Evolutionary conservation across 108 stramenopile genomes (phyloP).

Genomic region (Fistulifera pelliculosa): DNA sequence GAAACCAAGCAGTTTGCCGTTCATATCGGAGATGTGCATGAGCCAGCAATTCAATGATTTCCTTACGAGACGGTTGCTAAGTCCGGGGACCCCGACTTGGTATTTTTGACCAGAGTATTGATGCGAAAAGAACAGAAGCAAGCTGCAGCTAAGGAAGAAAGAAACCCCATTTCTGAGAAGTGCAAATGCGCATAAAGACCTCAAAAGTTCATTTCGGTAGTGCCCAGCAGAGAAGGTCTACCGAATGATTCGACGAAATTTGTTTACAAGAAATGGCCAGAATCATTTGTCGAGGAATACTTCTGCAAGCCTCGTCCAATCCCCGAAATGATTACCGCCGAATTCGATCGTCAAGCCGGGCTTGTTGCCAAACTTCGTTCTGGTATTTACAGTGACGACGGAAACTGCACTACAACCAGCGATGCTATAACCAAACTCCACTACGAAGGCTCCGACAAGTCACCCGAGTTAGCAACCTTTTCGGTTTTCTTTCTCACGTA

Average conservation of each 20-base stretch:
- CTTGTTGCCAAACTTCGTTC: slow-evolving; percentile 42
- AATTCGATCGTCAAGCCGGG: slow-evolving; percentile 73
- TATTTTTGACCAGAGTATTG: slow-evolving; percentile 82
- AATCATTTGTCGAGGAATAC: slow-evolving; percentile 43
- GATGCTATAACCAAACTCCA: not conserved
- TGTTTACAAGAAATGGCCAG: slow-evolving; percentile 69
- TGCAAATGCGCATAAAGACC: slow-evolving; percentile 71
- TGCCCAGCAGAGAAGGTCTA: slow-evolving; percentile 36
- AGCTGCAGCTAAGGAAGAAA: slow-evolving; percentile 55
- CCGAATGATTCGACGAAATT: slow-evolving; percentile 18
- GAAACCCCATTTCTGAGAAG: slow-evolving; percentile 69
- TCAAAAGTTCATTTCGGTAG: slow-evolving; percentile 57
- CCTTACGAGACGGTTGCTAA: slow-evolving; percentile 74
- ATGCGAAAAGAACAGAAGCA: slow-evolving; percentile 79
- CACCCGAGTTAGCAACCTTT: slow-evolving; percentile 61
- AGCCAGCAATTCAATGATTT: slow-evolving; percentile 89
- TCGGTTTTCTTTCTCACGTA: slow-evolving; percentile 73
- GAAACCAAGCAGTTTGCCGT: slow-evolving; percentile 53
- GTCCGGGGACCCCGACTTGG: slow-evolving; percentile 73
- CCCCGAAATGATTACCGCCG: slow-evolving; percentile 72
- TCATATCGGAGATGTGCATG: slow-evolving; percentile 49
- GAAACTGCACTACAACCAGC: no score
- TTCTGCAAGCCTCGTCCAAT: slow-evolving; percentile 67
- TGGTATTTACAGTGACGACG: slow-evolving; percentile 11
- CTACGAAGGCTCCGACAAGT: slow-evolving; percentile 35